phyloP scores from a whole-genome alignment of 306 rosid species.

The Trifolium pratense region DNA sequence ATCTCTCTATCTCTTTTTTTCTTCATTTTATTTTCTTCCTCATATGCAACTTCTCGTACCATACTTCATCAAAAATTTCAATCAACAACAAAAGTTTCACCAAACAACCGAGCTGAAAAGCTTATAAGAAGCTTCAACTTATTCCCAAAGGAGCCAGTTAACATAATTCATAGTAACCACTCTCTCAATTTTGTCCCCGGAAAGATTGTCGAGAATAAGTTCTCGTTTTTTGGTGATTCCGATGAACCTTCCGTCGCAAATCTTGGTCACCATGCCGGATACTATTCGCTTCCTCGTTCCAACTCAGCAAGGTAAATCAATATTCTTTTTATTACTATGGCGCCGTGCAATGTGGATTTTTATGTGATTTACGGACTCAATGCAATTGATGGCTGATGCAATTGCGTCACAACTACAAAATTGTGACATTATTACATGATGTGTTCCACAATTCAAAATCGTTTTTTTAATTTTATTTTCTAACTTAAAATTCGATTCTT shows the following conservation, averaged over 20 bases:
- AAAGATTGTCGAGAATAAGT: constrained; percentile 66
- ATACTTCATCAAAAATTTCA: constrained; percentile 29
- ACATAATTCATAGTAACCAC: constrained; percentile 38
- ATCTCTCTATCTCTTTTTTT: constrained; percentile 42
- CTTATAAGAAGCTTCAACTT: constrained; percentile 68
- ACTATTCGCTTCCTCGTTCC: constrained; percentile 70
- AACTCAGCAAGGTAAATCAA: constrained; percentile 66
- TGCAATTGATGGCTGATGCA: not conserved
- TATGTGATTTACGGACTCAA: not conserved
- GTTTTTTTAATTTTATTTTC: too few relatives aligned
- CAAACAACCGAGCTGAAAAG: constrained; percentile 63
- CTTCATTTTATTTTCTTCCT: constrained; percentile 39
- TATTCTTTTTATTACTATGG: not conserved
- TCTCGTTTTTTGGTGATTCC: constrained; percentile 45
- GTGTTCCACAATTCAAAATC: too few relatives aligned
- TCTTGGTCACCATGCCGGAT: constrained; percentile 93
- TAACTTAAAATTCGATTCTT: not conserved
- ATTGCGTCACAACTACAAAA: not conserved
- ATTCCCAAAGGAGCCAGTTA: constrained; percentile 65
- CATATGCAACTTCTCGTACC: constrained; percentile 30
- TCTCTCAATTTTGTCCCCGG: constrained; percentile 39
- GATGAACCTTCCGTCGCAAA: constrained; percentile 58
- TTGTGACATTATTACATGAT: too few relatives aligned
- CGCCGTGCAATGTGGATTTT: not conserved
- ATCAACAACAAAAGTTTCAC: constrained; percentile 37